A percentile compares a stretch with the other conserved stretches of the same genome.
Conservation (phyloP, 78 protist genomes). For the Dictyostelium purpureum region DNA sequence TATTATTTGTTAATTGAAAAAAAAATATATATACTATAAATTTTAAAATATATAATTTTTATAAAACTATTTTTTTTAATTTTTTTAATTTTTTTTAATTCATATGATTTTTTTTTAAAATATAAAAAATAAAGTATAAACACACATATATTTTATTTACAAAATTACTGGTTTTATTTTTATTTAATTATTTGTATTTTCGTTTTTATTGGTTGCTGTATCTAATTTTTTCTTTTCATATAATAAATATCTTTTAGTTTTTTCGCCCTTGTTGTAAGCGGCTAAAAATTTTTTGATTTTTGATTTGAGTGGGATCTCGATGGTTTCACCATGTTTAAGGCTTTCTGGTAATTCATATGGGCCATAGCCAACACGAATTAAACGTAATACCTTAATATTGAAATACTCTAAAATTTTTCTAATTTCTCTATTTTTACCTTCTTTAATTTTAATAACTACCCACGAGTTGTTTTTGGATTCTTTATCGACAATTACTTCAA, state of each 20-base stretch:
- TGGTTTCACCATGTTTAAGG: slow-evolving; percentile 58
- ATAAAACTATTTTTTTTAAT: too few species aligned
- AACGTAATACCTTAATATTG: slow-evolving; percentile 69
- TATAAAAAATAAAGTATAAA: too few species aligned
- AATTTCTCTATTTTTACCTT: slow-evolving; percentile 72
- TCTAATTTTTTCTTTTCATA: background rate
- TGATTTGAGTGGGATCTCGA: slow-evolving; percentile 28
- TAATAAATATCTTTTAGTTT: background rate
- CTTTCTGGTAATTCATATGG: slow-evolving; percentile 35
- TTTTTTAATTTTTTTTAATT: too few species aligned
- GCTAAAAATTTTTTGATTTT: slow-evolving; percentile 17
- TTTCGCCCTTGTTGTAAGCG: background rate
- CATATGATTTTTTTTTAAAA: too few species aligned
- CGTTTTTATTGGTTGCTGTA: too few species aligned
- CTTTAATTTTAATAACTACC: slow-evolving; percentile 12
- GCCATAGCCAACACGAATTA: slow-evolving; percentile 35
- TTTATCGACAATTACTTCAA: background rate
- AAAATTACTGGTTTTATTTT: too few species aligned
- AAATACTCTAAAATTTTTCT: slow-evolving; percentile 47
- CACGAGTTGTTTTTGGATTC: slow-evolving; percentile 38
- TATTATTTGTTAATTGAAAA: too few species aligned
- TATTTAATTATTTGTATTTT: too few species aligned
- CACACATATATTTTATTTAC: too few species aligned
- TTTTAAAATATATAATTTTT: too few species aligned
- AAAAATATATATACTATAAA: too few species aligned